Base-by-base conservation (phyloP, 768 basidiomycete species). In the Lentinula sp. region DNA sequence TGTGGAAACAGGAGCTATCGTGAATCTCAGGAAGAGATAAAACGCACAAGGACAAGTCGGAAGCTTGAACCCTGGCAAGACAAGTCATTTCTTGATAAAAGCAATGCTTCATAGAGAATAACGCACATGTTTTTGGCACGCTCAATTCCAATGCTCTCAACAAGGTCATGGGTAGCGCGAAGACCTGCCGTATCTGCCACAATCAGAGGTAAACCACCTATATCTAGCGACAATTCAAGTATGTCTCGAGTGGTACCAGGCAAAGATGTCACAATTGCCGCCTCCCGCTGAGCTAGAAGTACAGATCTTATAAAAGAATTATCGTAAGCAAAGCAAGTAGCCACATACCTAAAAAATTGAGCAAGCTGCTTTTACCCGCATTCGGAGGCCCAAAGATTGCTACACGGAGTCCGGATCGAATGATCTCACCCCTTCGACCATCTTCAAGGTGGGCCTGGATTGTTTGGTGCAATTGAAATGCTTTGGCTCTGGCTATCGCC, bases 321-420 rank as follows among this genome's bases (percentile, higher is more conserved):
- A 8, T 9, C 59, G 55, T 13, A 35, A 60, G 39, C 10, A 23
- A 60, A 59, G 23, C 12, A 39, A 16, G 36, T 32, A n/a, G 15
- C 9, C 20, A 52, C 20, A 13, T 66, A 88, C 93, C 90, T 12
- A 96, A 77, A 69, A 86, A 93, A 67, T 96, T 96, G 51, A 93
- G 79, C 18, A 94, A 71, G 67, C 88, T 91, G 68, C 91, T 94
- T 75, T 96, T 97, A n/a, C 94, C 95, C 1, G 90, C 93, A 66
- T 97, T 97, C 0, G 95, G 91, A 23, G 93, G 92, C 0, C 94
- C 94, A 67, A 95, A 94, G 42, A 97, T 95, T 13, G 91, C 88
- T 8, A 96, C 77, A 49, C 84, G 85, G 52, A 95, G 82, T 2
- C 94, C 95, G 1, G 85, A 83, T 12, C 92, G 85, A 62, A 95